Conservation (phyloP, 2,329 filamentous ascomycete genomes). For the Fusarium agapanthi region DNA sequence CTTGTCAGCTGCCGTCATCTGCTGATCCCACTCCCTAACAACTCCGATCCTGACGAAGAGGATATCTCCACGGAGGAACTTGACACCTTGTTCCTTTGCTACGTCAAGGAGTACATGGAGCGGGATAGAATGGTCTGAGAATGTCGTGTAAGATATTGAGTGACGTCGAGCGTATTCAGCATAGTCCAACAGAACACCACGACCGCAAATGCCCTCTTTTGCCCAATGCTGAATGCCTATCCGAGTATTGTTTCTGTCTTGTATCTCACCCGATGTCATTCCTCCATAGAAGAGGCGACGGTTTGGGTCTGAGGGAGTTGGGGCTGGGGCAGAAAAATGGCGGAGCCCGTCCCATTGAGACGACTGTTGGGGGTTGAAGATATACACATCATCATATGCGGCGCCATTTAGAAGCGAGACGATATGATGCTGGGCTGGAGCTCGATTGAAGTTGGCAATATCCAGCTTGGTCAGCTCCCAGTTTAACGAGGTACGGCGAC, state of each 20-base stretch:
- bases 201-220: not conserved
- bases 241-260: not conserved
- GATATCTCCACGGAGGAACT: not conserved
- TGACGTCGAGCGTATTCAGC: not conserved
- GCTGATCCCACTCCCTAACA: not conserved
- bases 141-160: not conserved
- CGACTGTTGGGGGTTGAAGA: slow-evolving; percentile 4
- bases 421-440: not conserved
- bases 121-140: not conserved
- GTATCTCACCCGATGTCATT: not conserved
- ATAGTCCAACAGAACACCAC: not conserved
- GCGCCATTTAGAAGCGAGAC: not conserved
- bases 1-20: not conserved
- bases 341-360: slow-evolving; percentile 5
- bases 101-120: not conserved
- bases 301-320: not conserved
- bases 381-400: not conserved
- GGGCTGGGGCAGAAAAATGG: not conserved
- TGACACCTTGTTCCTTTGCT: not conserved
- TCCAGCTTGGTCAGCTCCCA: not conserved
- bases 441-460: not conserved
- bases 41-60: not conserved
- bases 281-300: not conserved
- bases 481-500: not conserved
- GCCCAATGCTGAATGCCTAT: slow-evolving; percentile 1